Conservation (phyloP, 768 basidiomycete genomes). For the Lactarius evosmus region DNA sequence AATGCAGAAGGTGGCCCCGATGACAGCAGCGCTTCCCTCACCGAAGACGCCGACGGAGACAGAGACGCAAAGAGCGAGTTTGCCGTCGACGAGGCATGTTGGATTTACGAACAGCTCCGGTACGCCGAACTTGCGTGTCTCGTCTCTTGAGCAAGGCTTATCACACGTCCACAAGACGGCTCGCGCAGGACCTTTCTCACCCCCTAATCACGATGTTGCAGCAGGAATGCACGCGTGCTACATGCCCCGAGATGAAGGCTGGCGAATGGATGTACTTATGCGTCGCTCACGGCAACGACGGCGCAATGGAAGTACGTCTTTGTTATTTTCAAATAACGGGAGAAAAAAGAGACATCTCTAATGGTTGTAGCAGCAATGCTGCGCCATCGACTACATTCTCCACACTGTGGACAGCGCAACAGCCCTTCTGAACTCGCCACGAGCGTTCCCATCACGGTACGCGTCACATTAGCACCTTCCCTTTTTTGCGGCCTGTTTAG, state of each 20-base stretch:
- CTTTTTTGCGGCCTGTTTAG: not conserved
- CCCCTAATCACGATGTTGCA: constrained; percentile 83
- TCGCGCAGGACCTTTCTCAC: constrained; percentile 83
- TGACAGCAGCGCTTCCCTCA: constrained; percentile 17
- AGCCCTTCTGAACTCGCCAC: constrained; percentile 83
- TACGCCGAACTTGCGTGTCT: constrained; percentile 31
- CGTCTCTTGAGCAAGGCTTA: not conserved
- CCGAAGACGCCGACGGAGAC: constrained; percentile 36
- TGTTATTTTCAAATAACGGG: not conserved
- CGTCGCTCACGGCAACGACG: constrained; percentile 88
- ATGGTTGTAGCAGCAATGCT: constrained; percentile 66
- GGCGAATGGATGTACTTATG: constrained; percentile 97
- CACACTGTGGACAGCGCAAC: constrained; percentile 94
- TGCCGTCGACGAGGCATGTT: constrained; percentile 75
- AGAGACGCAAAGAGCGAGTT: constrained; percentile 45
- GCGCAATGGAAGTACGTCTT: constrained; percentile 71
- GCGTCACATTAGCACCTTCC: constrained; percentile 18
- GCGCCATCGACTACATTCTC: constrained; percentile 93
- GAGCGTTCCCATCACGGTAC: constrained; percentile 89
- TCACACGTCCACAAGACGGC: constrained; percentile 49
- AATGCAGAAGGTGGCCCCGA: constrained; percentile 29
- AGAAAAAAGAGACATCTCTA: not conserved
- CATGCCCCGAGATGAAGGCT: constrained; percentile 98
- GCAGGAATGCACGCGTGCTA: constrained; percentile 78
- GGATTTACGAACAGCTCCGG: constrained; percentile 74